These are phyloP conservation scores for Fusarium papillatum DNA, from an alignment of 2,329 filamentous ascomycete species.

Conservation along the genomic window DNA sequence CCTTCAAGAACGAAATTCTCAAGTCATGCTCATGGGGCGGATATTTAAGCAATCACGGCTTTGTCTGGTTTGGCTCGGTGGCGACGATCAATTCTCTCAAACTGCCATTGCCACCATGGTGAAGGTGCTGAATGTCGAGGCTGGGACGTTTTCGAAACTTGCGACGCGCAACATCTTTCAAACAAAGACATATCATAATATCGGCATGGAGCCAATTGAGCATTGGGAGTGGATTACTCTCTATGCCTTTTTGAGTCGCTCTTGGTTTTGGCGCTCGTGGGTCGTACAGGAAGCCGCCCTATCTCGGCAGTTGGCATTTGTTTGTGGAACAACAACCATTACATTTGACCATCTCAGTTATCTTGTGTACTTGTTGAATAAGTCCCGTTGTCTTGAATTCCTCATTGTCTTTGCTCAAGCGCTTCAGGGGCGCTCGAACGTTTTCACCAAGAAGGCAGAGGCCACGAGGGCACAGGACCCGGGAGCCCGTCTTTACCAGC, in stretches of 20 bases:
- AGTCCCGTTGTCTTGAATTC: neutral
- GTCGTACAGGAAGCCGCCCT: neutral
- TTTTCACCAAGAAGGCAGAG: neutral
- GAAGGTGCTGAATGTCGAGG: neutral
- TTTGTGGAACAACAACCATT: neutral
- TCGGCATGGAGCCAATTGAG: neutral
- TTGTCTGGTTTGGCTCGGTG: neutral
- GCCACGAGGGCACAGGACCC: neutral
- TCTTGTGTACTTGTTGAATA: neutral
- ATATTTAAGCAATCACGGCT: neutral
- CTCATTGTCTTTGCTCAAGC: neutral
- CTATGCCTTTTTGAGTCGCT: neutral
- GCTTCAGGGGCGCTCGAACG: neutral
- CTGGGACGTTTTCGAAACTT: neutral
- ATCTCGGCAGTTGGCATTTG: neutral
- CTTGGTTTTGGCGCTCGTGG: neutral
- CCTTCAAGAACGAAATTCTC: neutral
- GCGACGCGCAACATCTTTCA: neutral
- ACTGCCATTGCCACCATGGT: accelerated
- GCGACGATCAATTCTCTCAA: neutral
- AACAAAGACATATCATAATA: too few relatives aligned
- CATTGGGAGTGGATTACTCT: neutral
- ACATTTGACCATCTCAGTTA: neutral
- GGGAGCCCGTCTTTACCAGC: neutral
- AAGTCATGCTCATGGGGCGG: neutral